Evolutionary conservation across 169 alveolate species (phyloP).

Genomic region (Eimeria acervulina): DNA sequence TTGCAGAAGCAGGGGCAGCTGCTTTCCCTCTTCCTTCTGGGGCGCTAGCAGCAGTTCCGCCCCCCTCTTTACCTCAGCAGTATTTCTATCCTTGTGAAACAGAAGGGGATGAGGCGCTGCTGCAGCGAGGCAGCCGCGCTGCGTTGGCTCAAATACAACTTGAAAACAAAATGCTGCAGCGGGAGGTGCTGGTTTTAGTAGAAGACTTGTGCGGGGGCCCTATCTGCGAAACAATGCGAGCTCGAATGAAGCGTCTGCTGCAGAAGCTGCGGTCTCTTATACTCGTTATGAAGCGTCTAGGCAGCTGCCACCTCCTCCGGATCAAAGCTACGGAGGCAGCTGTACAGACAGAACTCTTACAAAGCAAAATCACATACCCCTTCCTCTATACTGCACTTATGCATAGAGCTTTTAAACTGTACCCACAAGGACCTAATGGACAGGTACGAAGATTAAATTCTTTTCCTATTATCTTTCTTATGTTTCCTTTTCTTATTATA

Average conservation of each 20-base stretch:
- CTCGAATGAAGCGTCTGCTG: conserved; percentile 54
- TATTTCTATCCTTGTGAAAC: conserved; percentile 74
- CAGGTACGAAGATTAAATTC: background rate
- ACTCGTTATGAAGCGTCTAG: conserved; percentile 39
- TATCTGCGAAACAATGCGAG: conserved; percentile 8
- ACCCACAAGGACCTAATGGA: conserved; percentile 61
- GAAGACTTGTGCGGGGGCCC: conserved; percentile 64
- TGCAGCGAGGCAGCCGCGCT: background rate
- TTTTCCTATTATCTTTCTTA: no score
- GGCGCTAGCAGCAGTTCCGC: background rate
- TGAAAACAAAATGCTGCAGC: conserved; percentile 72
- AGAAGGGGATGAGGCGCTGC: background rate
- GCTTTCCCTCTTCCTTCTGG: conserved; percentile 74
- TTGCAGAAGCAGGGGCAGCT: background rate
- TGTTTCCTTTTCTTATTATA: no score
- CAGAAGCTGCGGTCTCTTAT: conserved; percentile 40
- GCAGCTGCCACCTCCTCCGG: conserved; percentile 23
- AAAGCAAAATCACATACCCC: conserved; percentile 64
- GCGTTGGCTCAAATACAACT: conserved; percentile 45
- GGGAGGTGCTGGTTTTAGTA: conserved; percentile 70
- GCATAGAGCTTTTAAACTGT: conserved; percentile 62
- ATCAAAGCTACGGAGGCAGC: conserved; percentile 67
- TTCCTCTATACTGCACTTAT: conserved; percentile 70
- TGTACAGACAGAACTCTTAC: background rate
- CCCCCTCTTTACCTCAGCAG: conserved; percentile 60